Percentiles rank a stretch among this genome's conserved stretches.
Evolutionary conservation across 2,329 filamentous ascomycete genomes (phyloP).

Genomic region (Curvularia lunata): DNA sequence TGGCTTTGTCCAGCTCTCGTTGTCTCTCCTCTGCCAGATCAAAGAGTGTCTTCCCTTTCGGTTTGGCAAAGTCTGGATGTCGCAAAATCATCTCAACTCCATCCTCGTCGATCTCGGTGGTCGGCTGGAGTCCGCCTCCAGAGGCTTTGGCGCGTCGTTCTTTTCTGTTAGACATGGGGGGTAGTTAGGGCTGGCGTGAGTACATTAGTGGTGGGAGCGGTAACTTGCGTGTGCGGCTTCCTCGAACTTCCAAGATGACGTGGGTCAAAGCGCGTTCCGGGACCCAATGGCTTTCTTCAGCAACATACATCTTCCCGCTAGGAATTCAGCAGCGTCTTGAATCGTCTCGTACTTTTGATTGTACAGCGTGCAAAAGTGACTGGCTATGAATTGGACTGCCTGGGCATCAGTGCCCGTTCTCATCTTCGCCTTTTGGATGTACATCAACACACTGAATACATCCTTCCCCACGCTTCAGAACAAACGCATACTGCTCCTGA

Average conservation of each 20-base stretch:
- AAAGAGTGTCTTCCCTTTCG: conserved; percentile 71
- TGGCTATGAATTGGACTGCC: conserved; percentile 51
- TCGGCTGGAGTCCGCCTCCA: conserved; percentile 49
- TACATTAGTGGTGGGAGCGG: conserved; percentile 13
- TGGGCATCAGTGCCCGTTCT: conserved; percentile 52
- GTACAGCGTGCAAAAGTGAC: background rate
- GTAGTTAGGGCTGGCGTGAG: conserved; percentile 4
- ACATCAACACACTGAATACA: conserved; percentile 53
- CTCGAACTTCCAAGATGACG: conserved; percentile 18
- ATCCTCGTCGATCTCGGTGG: conserved; percentile 48
- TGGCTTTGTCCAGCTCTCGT: conserved; percentile 52
- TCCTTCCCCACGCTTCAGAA: conserved; percentile 72
- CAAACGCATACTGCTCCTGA: conserved; percentile 89
- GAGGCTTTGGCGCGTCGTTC: conserved; percentile 50
- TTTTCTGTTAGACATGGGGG: conserved; percentile 52
- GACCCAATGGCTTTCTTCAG: conserved; percentile 1
- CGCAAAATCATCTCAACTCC: conserved; percentile 65
- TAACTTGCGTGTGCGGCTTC: conserved; percentile 34
- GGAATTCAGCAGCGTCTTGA: background rate
- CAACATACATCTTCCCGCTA: background rate
- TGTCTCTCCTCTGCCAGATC: conserved; percentile 71
- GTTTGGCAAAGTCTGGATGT: conserved; percentile 71
- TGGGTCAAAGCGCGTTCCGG: conserved; percentile 24
- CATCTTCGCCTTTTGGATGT: conserved; percentile 55
- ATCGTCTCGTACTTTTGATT: background rate